Evolutionary conservation across 495 filamentous ascomycete species (phyloP).

Genomic region (Lineolata rhizophorae): DNA sequence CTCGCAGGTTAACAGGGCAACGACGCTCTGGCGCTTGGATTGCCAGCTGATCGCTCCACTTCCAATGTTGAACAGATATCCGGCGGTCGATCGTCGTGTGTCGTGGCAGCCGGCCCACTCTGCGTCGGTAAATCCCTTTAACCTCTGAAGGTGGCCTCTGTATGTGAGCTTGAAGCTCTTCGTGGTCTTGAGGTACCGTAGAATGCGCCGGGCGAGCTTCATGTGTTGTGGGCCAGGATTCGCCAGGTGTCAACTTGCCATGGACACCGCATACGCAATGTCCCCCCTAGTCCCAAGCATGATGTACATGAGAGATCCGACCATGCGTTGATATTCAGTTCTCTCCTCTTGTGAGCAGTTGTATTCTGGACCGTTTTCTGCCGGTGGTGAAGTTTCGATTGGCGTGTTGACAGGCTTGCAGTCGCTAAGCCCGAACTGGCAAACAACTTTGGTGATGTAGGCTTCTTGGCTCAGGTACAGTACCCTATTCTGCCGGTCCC

Average conservation of each 20-base stretch:
- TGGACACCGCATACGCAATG: constrained; percentile 6
- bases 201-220: constrained; percentile 7
- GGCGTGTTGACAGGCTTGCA: constrained; percentile 3
- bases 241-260: constrained; percentile 6
- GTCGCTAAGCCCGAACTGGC: constrained; percentile 7
- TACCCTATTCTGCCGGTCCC: constrained; percentile 11
- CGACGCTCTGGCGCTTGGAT: constrained; percentile 17
- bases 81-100: constrained; percentile 14
- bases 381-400: constrained; percentile 2
- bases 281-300: constrained; percentile 8
- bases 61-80: constrained; percentile 19
- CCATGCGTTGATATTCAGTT: constrained; percentile 4
- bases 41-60: constrained; percentile 19
- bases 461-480: constrained; percentile 10
- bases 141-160: constrained; percentile 6
- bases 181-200: constrained; percentile 12
- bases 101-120: constrained; percentile 11
- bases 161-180: constrained; percentile 9
- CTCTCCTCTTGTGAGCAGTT: neutral
- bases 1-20: constrained; percentile 19
- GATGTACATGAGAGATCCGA: constrained; percentile 9
- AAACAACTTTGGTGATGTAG: constrained; percentile 7
- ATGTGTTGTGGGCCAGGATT: constrained; percentile 11
- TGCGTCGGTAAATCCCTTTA: constrained; percentile 11
- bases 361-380: constrained; percentile 4